Conservation (phyloP, 768 basidiomycete species). For the Cyclocybe cylindracea region DNA sequence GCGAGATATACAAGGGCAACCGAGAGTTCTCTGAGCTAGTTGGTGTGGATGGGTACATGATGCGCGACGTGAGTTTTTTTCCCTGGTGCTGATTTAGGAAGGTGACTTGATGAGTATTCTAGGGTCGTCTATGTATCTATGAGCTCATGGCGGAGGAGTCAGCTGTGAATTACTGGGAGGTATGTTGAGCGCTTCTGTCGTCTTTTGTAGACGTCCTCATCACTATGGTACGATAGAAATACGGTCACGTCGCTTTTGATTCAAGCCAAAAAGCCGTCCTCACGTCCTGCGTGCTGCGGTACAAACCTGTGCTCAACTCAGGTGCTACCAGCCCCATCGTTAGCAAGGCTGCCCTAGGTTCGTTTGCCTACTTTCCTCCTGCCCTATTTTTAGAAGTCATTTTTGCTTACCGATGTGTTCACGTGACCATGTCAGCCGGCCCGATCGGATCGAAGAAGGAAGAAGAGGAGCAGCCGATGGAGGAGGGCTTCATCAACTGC, state of each 20-base stretch:
- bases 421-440: constrained; percentile 11
- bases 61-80: constrained; percentile 68
- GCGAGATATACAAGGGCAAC: constrained; percentile 99
- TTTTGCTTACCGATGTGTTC: neutral
- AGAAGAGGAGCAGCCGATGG: constrained; percentile 39
- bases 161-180: constrained; percentile 98
- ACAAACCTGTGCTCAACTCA: constrained; percentile 63
- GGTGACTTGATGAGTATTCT: constrained; percentile 3
- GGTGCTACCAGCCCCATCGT: constrained; percentile 29
- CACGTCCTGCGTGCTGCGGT: constrained; percentile 86
- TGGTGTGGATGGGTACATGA: constrained; percentile 82
- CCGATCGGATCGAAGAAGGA: constrained; percentile 21
- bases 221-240: constrained; percentile 62
- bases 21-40: constrained; percentile 92
- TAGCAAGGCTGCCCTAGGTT: constrained; percentile 21
- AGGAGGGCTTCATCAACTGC: constrained; percentile 81
- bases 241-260: constrained; percentile 91
- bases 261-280: constrained; percentile 91
- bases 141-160: constrained; percentile 98
- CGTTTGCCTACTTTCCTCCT: neutral
- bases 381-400: neutral
- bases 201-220: neutral
- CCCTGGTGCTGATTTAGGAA: neutral
- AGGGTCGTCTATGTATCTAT: constrained; percentile 94
- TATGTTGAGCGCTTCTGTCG: constrained; percentile 22